Evolutionary conservation across 306 rosid genomes (phyloP).

Genomic region (Corylus heterophylla): DNA sequence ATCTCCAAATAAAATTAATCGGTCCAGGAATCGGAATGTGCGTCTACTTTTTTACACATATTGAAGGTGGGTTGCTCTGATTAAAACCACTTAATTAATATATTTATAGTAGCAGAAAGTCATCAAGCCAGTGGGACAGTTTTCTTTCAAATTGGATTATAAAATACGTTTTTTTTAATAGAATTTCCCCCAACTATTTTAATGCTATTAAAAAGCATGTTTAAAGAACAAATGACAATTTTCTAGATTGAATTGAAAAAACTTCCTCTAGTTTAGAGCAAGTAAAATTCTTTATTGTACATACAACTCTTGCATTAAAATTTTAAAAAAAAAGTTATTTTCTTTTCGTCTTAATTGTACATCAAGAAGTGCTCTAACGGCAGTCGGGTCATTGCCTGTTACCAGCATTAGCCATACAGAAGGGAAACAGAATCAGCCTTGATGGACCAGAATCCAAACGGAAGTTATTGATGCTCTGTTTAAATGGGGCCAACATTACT

Average conservation of each 20-base stretch:
- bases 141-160: too few relatives aligned
- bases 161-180: too few relatives aligned
- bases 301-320: too few relatives aligned
- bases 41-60: neutral
- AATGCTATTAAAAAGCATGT: too few relatives aligned
- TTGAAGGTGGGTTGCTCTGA: neutral
- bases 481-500: neutral
- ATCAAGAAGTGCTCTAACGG: neutral
- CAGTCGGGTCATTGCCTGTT: neutral
- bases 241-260: too few relatives aligned
- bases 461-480: neutral
- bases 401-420: neutral
- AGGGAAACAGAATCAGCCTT: neutral
- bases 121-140: too few relatives aligned
- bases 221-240: too few relatives aligned
- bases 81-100: neutral
- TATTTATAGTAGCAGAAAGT: neutral
- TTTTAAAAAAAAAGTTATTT: too few relatives aligned
- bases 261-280: too few relatives aligned
- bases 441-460: neutral
- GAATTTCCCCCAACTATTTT: too few relatives aligned
- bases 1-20: neutral
- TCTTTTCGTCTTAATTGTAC: neutral
- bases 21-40: neutral
- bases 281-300: too few relatives aligned